Evolutionary conservation across 768 basidiomycete species (phyloP).

Genomic region (Calocybe cyanea): DNA sequence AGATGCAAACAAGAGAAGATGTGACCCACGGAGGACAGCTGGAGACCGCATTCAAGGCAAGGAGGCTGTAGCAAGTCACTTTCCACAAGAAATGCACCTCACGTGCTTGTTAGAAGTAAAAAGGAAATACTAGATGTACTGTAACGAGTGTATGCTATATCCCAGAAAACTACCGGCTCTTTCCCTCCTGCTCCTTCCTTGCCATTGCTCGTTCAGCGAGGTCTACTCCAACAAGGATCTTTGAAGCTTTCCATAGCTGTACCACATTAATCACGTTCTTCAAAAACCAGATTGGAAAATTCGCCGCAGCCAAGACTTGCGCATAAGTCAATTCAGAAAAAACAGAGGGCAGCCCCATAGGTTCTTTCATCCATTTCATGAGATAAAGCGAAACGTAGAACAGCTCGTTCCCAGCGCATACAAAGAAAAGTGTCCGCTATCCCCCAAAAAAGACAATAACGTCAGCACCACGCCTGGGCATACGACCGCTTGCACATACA

Average conservation of each 20-base stretch:
- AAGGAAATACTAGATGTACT: slow-evolving; percentile 1
- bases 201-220: slow-evolving; percentile 78
- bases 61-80: neutral
- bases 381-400: slow-evolving; percentile 96
- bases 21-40: slow-evolving; percentile 33
- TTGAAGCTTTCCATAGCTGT: slow-evolving; percentile 97
- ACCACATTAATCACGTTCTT: slow-evolving; percentile 96
- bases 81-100: slow-evolving; percentile 3
- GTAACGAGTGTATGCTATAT: neutral
- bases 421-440: slow-evolving; percentile 81
- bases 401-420: slow-evolving; percentile 93
- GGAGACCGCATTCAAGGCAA: slow-evolving; percentile 33
- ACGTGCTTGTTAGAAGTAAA: slow-evolving; percentile 8
- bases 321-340: slow-evolving; percentile 63
- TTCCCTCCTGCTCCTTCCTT: slow-evolving; percentile 35
- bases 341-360: slow-evolving; percentile 50
- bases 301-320: slow-evolving; percentile 59
- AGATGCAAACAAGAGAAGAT: slow-evolving; percentile 29
- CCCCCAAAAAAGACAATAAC: slow-evolving; percentile 5
- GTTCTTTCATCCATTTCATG: slow-evolving; percentile 76
- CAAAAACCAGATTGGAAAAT: slow-evolving; percentile 61
- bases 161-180: slow-evolving; percentile 1
- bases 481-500: slow-evolving; percentile 42
- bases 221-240: slow-evolving; percentile 91
- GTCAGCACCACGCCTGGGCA: neutral